Evolutionary conservation across 768 basidiomycete genomes (phyloP).

Genomic region (Pulveroboletus ravenelii): DNA sequence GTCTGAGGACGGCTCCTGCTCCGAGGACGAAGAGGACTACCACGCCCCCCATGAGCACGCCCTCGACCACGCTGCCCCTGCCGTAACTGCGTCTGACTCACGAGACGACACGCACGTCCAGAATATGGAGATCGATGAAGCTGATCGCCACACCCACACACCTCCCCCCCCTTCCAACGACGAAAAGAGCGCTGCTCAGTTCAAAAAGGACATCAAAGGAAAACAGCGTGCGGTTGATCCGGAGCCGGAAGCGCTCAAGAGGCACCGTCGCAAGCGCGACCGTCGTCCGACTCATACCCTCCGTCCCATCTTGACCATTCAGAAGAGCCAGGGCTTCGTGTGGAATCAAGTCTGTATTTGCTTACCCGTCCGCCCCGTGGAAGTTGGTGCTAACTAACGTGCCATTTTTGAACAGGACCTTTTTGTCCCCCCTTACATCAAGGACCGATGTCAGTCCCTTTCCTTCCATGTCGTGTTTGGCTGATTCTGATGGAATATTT

Average conservation of each 20-base stretch:
- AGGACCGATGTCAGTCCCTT: conserved; percentile 73
- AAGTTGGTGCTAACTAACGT: not conserved
- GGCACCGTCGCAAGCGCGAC: conserved; percentile 49
- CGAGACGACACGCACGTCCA: conserved; percentile 41
- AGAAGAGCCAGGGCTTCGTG: conserved; percentile 82
- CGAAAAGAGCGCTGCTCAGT: conserved; percentile 36
- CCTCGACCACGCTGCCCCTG: conserved; percentile 27
- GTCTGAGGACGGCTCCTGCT: conserved; percentile 56
- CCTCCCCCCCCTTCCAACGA: conserved; percentile 13
- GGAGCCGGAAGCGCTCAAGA: conserved; percentile 48
- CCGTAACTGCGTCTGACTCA: conserved; percentile 22
- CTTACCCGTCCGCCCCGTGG: not conserved
- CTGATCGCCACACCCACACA: conserved; percentile 23
- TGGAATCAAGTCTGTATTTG: conserved; percentile 78
- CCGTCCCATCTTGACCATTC: conserved; percentile 82
- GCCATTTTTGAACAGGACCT: conserved; percentile 53
- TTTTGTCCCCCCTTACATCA: conserved; percentile 85
- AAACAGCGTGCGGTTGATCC: conserved; percentile 77
- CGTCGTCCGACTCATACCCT: conserved; percentile 56
- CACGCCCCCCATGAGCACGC: conserved; percentile 23
- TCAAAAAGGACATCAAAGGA: conserved; percentile 65
- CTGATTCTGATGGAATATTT: conserved; percentile 1
- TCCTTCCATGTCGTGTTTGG: conserved; percentile 9
- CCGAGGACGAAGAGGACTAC: conserved; percentile 73
- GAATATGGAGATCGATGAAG: conserved; percentile 54